These are phyloP conservation scores for Alternaria gaisen DNA, from an alignment of 2,329 filamentous ascomycete genomes.

Conservation along the genomic window DNA sequence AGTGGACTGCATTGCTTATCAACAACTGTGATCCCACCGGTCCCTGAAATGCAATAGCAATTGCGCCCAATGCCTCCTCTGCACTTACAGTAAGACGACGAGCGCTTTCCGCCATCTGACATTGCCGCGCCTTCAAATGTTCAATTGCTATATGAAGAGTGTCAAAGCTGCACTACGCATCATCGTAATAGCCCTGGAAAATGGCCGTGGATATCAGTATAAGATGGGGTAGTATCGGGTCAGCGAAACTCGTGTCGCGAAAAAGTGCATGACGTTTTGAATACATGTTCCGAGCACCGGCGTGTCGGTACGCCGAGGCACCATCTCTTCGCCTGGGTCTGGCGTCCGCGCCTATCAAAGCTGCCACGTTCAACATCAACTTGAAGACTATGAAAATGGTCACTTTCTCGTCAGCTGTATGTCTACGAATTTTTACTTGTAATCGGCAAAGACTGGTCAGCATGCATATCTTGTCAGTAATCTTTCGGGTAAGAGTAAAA, in stretches of 20 bases:
- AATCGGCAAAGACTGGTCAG: neutral
- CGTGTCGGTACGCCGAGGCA: constrained; percentile 23
- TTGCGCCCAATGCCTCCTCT: neutral
- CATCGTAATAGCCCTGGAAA: constrained; percentile 12
- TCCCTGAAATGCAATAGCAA: constrained; percentile 9
- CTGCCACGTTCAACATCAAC: neutral
- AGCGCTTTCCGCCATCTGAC: constrained; percentile 61
- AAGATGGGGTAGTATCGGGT: neutral
- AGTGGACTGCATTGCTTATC: constrained; percentile 66
- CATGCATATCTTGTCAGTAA: neutral
- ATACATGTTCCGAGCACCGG: constrained; percentile 17
- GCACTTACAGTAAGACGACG: constrained; percentile 60
- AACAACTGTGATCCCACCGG: neutral
- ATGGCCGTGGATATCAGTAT: neutral
- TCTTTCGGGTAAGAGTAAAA: neutral
- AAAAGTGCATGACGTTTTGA: constrained; percentile 31
- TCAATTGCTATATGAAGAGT: constrained; percentile 32
- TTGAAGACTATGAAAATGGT: neutral
- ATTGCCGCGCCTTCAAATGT: constrained; percentile 52
- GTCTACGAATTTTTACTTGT: neutral
- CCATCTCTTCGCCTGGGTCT: neutral
- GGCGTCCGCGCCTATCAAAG: neutral
- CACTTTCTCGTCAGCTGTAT: neutral
- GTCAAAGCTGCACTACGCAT: constrained; percentile 18
- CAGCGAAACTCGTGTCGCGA: constrained; percentile 5